phyloP scores from a whole-genome alignment of 2,329 filamentous ascomycete species.

The Paecilomyces formosus region DNA sequence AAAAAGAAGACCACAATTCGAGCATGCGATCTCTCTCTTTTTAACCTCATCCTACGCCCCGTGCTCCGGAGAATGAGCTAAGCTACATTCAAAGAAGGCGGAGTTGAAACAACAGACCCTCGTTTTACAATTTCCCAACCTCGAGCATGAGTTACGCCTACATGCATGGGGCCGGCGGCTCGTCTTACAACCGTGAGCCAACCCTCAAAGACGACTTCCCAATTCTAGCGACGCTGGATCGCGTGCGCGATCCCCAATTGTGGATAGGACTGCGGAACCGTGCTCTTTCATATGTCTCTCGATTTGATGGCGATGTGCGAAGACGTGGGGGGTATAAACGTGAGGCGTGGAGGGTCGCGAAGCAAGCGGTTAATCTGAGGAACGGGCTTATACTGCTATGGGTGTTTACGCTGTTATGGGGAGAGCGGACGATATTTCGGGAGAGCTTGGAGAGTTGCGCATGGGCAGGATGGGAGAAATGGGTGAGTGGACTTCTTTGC shows the following conservation, averaged over 20 bases:
- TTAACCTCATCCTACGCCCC: background rate
- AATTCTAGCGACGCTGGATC: conserved; percentile 5
- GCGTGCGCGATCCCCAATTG: conserved; percentile 12
- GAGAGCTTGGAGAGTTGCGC: conserved; percentile 63
- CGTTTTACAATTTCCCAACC: conserved; percentile 5
- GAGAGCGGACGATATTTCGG: conserved; percentile 72
- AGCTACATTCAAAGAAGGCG: background rate
- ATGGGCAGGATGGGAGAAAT: conserved; percentile 87
- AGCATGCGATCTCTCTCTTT: background rate
- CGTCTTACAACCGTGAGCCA: conserved; percentile 1
- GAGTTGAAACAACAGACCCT: background rate
- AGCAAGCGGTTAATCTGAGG: conserved; percentile 38
- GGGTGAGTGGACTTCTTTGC: conserved; percentile 52
- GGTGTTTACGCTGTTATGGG: conserved; percentile 72
- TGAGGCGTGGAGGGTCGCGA: conserved; percentile 8
- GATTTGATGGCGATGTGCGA: conserved; percentile 5
- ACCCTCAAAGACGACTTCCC: conserved; percentile 1
- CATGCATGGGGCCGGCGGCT: conserved; percentile 15
- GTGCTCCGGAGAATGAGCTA: background rate
- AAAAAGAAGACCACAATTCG: background rate
- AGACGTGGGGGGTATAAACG: conserved; percentile 11
- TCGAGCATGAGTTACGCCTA: conserved; percentile 29
- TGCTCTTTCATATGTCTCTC: conserved; percentile 2
- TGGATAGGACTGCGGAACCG: conserved; percentile 13
- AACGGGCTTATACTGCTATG: conserved; percentile 66